Evolutionary conservation across 768 basidiomycete species (phyloP), one percentile per base, ranked within the genome.

Genomic region (Filobasidium floriforme): DNA sequence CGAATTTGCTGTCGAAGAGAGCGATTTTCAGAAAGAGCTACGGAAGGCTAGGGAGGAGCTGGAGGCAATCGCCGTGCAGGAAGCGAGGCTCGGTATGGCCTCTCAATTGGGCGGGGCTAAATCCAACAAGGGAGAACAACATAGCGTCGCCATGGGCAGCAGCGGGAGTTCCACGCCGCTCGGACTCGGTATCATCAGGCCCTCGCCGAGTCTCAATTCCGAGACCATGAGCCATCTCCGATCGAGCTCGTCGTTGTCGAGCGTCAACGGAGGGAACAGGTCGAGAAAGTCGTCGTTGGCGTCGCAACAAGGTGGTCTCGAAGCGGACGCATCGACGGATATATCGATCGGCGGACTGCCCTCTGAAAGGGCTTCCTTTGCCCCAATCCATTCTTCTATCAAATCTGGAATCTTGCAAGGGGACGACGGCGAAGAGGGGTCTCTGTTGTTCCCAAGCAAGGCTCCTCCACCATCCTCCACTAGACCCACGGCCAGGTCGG

Each of bases 1-100:
- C n/a, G 67, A 68, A 15, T 68, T 68, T 40, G 57, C 62, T 19
- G 67, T 68, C 62, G 63, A 65, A 24, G 67, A 68, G 52, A 61
- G 59, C 28, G 67, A 68, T 14, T 68, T 68, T 54, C 59, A 60
- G 26, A 64, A 62, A 41, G 67, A 68, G 29, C 60, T 68, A 22
- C 44, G 63, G 6, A 55, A 61, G 54, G 67, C 67, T 14, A 61
- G 63, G 52, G 67, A 64, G 7, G 67, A 68, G 29, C 26, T 68
- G 63, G 67, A 68, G 40, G 52, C 60, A 37, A 37, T 65, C 15
- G 63, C 67, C 15, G 60, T 65, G 1, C 55, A 68, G 60, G 63
- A 68, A 19, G 46, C 59, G 22, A 55, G 67, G n/a, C 29, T 57
- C 18, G 54, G 54, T 14, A 26, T 57, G 54, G 54, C 54, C 15